These are phyloP conservation scores for Termitomyces sp. DNA, from an alignment of 768 basidiomycete genomes.

Conservation along the genomic window DNA sequence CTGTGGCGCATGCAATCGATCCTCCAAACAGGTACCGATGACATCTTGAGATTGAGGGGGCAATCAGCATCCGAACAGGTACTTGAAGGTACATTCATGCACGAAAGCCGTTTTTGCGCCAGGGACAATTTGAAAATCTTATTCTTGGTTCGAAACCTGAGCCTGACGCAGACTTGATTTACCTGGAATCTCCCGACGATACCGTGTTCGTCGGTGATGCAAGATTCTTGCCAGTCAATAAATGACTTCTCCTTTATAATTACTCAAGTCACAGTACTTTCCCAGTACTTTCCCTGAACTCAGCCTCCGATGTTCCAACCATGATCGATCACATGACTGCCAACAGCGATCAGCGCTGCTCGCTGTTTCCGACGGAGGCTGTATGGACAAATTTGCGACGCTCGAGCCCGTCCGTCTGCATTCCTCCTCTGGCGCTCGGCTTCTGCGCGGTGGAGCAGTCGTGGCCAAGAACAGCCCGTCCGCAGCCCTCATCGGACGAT, in stretches of 20 bases:
- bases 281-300: no score
- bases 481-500: conserved; percentile 56
- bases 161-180: no score
- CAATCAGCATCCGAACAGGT: neutral
- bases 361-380: conserved; percentile 2
- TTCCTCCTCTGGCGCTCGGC: conserved; percentile 25
- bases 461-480: conserved; percentile 13
- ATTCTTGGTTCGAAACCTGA: no score
- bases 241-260: no score
- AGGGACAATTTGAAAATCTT: no score
- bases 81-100: neutral
- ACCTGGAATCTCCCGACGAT: no score
- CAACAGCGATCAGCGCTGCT: conserved; percentile 3
- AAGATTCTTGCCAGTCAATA: no score
- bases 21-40: neutral
- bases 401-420: conserved; percentile 71
- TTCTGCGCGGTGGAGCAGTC: conserved; percentile 15
- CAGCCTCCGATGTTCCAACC: no score
- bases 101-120: neutral
- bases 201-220: no score
- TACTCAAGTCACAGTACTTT: no score
- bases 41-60: neutral
- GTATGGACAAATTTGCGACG: conserved; percentile 83
- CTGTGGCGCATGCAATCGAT: neutral
- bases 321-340: conserved; percentile 5